phyloP scores from a whole-genome alignment of 768 basidiomycete genomes.

The Leccinum obscurum region DNA sequence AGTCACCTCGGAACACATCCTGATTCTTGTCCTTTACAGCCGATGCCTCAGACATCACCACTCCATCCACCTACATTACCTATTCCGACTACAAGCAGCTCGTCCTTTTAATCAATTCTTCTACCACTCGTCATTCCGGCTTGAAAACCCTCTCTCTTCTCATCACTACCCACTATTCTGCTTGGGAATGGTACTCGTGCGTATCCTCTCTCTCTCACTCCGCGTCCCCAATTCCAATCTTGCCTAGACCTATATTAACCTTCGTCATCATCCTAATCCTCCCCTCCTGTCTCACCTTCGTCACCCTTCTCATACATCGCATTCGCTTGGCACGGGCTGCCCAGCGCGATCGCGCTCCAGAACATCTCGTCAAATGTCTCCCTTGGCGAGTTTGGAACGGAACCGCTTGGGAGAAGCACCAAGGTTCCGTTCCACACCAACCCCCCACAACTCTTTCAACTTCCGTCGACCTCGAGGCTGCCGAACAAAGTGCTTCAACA shows the following conservation, averaged over 20 bases:
- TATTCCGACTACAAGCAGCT: conserved; percentile 78
- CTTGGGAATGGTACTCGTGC: conserved; percentile 93
- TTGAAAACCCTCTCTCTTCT: conserved; percentile 72
- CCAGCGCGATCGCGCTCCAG: conserved; percentile 80
- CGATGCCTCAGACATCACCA: conserved; percentile 81
- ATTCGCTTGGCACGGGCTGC: conserved; percentile 81
- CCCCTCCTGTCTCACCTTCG: conserved; percentile 84
- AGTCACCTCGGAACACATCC: conserved; percentile 5
- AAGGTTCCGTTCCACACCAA: conserved; percentile 32
- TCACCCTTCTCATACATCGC: conserved; percentile 88
- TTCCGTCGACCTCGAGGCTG: conserved; percentile 41
- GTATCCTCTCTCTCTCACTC: conserved; percentile 23
- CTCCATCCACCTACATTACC: conserved; percentile 87
- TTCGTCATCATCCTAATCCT: conserved; percentile 87
- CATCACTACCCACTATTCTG: conserved; percentile 76
- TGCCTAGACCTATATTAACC: conserved; percentile 73
- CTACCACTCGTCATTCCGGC: conserved; percentile 80
- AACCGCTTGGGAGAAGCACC: conserved; percentile 77
- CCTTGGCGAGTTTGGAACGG: conserved; percentile 87
- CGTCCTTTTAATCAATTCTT: conserved; percentile 63
- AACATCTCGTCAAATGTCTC: conserved; percentile 72
- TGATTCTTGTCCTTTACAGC: conserved; percentile 41
- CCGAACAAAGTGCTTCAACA: conserved; percentile 24
- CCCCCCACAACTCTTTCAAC: conserved; percentile 25
- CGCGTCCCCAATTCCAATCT: conserved; percentile 10